Percentiles rank a stretch among this genome's conserved stretches.
Conservation (phyloP, 352 stramenopile species). For the Phytophthora niederhauseri region DNA sequence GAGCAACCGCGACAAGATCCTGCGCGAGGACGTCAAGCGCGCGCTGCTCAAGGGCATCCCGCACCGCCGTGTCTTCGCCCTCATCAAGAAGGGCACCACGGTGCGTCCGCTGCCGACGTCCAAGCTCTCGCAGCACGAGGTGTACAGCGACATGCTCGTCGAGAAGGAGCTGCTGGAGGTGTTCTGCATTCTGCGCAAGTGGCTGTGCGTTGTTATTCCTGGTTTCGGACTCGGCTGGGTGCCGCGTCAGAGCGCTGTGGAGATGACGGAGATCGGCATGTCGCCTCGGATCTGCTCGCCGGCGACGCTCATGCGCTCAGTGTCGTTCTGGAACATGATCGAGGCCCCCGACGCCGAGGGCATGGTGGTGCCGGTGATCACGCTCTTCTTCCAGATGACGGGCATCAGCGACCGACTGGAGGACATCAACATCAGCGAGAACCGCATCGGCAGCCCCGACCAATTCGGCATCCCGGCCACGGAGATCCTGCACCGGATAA, state of each 20-base stretch:
- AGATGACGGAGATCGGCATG: conserved; percentile 60
- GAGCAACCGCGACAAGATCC: conserved; percentile 52
- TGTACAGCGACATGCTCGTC: conserved; percentile 46
- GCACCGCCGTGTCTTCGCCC: conserved; percentile 48
- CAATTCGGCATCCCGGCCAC: conserved; percentile 54
- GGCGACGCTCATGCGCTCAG: conserved; percentile 43
- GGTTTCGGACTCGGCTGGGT: conserved; percentile 66
- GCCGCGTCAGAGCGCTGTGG: conserved; percentile 46
- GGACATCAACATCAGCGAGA: conserved; percentile 61
- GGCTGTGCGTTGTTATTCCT: conserved; percentile 57
- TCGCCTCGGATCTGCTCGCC: conserved; percentile 57
- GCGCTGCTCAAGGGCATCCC: conserved; percentile 59
- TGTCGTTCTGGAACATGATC: conserved; percentile 64
- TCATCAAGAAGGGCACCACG: conserved; percentile 52
- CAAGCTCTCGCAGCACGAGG: conserved; percentile 46
- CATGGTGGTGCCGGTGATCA: conserved; percentile 58
- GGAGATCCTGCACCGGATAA: conserved; percentile 58
- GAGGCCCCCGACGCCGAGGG: conserved; percentile 48
- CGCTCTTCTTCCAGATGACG: conserved; percentile 62
- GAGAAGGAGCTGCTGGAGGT: conserved; percentile 57
- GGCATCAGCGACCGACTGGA: conserved; percentile 58
- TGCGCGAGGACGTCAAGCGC: conserved; percentile 55
- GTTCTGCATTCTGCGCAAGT: conserved; percentile 63
- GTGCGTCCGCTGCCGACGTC: conserved; percentile 52
- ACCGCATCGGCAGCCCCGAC: conserved; percentile 60